Base-by-base conservation (phyloP, 805 yeast genomes). In the Kodamaea sagamina region DNA sequence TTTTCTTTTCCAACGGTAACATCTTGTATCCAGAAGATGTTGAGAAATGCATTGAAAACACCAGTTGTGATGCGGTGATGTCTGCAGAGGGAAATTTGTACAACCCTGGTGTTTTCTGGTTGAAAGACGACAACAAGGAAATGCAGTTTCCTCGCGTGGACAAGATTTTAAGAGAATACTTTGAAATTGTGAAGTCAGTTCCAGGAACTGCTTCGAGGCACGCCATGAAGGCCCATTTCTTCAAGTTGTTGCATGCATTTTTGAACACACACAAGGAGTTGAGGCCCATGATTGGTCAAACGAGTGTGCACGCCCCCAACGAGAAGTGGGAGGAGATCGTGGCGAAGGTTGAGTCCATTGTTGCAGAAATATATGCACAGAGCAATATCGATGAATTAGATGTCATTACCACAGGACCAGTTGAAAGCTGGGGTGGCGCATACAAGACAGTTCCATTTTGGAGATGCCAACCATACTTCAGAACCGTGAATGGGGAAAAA, bases 401-500 rank as follows among this genome's bases (percentile, higher is more conserved):
- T 55, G 62, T 57, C 3, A 73, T 85, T 1, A 67, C 64, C 0
- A 68, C 64, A 6, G 89, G 89, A 0, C 78, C 75, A 5, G 34
- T 57, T 1, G 80, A 81, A 52, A 57, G 65, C 17, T 85, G 95
- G 90, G 96, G 95, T 37, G 96, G 95, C 0, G 54, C 73, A 10
- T 92, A 93, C 61, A 81, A 81, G 60, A 77, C 74, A 4, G 79
- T 92, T 11, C 98, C 99, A 1, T 89, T 85, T 61, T 92, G 98
- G 98, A 77, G 98, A 55, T 82, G 96, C 51, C 99, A 92, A 65
- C 99, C 99, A 2, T 86, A 87, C 60, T 92, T 92, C 72, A 75
- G 99, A 54, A 82, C 84, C 2, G 96, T 92, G 1, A 78, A 88
- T 59, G 98, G 98, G 16, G 81, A 68, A 43, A 69, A 67, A 48